phyloP scores from a whole-genome alignment of 2,329 filamentous ascomycete species.

The Beauveria rudraprayagi region DNA sequence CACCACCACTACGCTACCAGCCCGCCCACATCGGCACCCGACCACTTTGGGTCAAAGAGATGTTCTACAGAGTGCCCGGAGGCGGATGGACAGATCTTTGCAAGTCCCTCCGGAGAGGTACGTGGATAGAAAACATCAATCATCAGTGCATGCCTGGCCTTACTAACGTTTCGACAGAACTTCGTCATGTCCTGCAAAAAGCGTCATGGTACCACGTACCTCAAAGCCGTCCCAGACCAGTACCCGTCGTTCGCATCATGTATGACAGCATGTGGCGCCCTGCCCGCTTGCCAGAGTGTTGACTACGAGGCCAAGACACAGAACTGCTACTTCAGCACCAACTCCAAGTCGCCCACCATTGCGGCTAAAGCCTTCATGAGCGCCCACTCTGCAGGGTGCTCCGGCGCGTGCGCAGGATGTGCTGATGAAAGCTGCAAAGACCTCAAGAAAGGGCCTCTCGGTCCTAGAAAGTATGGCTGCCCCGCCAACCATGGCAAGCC shows the following conservation, averaged over 20 bases:
- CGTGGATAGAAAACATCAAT: not conserved
- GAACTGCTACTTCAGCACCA: conserved; percentile 13
- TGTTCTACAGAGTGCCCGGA: conserved; percentile 14
- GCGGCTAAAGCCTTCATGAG: conserved; percentile 14
- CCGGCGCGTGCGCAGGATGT: not conserved
- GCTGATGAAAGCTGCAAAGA: not conserved
- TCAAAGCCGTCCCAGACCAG: conserved; percentile 5
- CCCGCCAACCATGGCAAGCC: not conserved
- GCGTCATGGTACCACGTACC: conserved; percentile 14
- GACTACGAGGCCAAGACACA: conserved; percentile 14
- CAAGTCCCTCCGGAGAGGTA: conserved; percentile 11
- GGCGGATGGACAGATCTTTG: conserved; percentile 12
- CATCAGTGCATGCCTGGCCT: not conserved
- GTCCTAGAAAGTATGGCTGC: not conserved
- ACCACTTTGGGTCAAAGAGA: conserved; percentile 10
- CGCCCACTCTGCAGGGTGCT: conserved; percentile 14
- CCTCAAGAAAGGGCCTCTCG: not conserved
- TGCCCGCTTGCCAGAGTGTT: conserved; percentile 15
- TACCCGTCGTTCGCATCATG: conserved; percentile 7
- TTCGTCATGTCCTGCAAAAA: conserved; percentile 14
- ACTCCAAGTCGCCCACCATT: conserved; percentile 12
- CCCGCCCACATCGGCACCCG: conserved; percentile 7
- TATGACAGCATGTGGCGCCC: conserved; percentile 11
- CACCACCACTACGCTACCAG: conserved; percentile 12
- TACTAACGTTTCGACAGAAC: conserved; percentile 2